Base-by-base conservation (phyloP, 768 basidiomycete species). In the Boletus tomentosulus region DNA sequence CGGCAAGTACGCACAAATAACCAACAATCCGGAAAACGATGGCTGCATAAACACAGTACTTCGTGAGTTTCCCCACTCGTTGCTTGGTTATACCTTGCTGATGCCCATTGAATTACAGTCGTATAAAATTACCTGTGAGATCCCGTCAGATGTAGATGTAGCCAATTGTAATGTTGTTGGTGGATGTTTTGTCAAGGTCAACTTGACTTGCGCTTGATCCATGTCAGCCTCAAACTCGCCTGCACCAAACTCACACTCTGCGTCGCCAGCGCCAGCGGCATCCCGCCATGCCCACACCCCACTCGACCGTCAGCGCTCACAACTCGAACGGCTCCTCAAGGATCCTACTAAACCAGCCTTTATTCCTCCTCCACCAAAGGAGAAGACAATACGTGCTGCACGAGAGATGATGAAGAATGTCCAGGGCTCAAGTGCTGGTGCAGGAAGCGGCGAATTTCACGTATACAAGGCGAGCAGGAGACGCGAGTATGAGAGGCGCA, bases 341-440 rank as follows among this genome's bases (percentile, higher is more conserved):
- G 90, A 98, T 62, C 97, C 97, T 1, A 68, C 79, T 7, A 95
- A 93, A 67, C 84, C 86, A 1, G 90, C 86, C 1, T 81, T 82
- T 65, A 74, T 98, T 10, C 92, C 95, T 2, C 63, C 80, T n/a
- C 77, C 89, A 1, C 87, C 88, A 6, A 89, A 90, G 69, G 88
- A 90, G 57, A 94, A 91, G 75, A 78, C 77, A 0, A 76, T 98
- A 30, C 77, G 93, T 19, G 77, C 94, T 1, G 78, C 95, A 9
- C 78, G 91, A 46, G 97, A 93, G 69, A 93, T 93, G 91, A 98
- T 99, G 91, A 98, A 97, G 80, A 98, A 98, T 62, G 96, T 99
- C 7, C 95, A 98, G 71, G 97, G 97, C 0, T 95, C 92, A 15
- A 92, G 91, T 70, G 94, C 97, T 7, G 97, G 96, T 43, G 97